Conservation (phyloP, 148 eudicot species). For the Nepenthes mirabilis region DNA sequence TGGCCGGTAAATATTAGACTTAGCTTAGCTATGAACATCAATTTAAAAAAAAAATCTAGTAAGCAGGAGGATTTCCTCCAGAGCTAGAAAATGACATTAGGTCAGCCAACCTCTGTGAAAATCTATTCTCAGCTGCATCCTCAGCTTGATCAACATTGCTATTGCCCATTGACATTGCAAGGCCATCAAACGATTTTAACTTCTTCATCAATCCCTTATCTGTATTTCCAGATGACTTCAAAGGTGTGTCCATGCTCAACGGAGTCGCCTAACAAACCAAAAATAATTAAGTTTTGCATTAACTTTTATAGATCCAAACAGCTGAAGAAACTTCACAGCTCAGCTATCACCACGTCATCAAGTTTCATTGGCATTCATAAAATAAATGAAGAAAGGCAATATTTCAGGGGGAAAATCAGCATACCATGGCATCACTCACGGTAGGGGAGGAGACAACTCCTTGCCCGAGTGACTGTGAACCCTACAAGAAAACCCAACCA, state of each 20-base stretch:
- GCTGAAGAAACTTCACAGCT: neutral
- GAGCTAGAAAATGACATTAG: neutral
- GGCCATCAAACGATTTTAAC: slow-evolving; percentile 77
- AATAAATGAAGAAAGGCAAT: neutral
- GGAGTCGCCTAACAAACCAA: slow-evolving; percentile 41
- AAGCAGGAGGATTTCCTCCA: neutral
- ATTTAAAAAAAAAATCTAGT: neutral
- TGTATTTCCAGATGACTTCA: slow-evolving; percentile 55
- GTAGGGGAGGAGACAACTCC: slow-evolving; percentile 15
- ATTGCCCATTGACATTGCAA: slow-evolving; percentile 87
- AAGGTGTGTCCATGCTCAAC: slow-evolving; percentile 52
- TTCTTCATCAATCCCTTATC: slow-evolving; percentile 55
- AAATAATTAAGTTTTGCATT: neutral
- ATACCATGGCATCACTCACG: slow-evolving; percentile 19
- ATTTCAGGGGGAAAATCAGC: neutral
- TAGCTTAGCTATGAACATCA: neutral
- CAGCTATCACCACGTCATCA: neutral
- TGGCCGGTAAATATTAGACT: neutral
- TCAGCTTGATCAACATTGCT: slow-evolving; percentile 43
- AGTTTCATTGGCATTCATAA: neutral
- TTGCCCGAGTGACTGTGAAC: slow-evolving; percentile 21
- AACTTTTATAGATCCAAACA: slow-evolving; percentile 2
- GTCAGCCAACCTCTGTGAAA: slow-evolving; percentile 57
- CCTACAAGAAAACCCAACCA: slow-evolving; percentile 13
- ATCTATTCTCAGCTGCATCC: slow-evolving; percentile 32